Percentiles rank a stretch among this genome's conserved stretches.
Evolutionary conservation across 768 basidiomycete species (phyloP).

Genomic region (Amanita brunnescens): DNA sequence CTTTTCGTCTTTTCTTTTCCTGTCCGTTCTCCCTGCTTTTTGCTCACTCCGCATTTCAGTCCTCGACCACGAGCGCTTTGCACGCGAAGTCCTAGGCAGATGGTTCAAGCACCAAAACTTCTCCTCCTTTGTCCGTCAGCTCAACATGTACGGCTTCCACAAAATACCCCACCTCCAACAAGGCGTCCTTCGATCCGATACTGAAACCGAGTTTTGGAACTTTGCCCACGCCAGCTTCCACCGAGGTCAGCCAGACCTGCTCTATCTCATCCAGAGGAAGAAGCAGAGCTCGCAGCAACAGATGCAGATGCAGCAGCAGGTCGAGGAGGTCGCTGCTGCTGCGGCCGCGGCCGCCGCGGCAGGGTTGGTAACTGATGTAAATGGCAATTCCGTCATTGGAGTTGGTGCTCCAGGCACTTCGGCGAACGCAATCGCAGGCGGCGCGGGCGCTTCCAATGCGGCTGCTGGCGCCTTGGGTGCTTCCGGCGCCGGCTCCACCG

Average conservation of each 20-base stretch:
- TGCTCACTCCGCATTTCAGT: constrained; percentile 36
- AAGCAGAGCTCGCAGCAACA: constrained; percentile 42
- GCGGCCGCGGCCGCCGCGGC: constrained; percentile 3
- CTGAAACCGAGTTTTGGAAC: constrained; percentile 80
- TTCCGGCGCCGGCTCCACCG: background rate
- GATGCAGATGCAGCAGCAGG: constrained; percentile 1
- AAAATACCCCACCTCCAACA: constrained; percentile 95
- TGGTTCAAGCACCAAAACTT: constrained; percentile 99
- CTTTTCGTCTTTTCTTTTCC: background rate
- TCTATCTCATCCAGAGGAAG: constrained; percentile 85
- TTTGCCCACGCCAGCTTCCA: constrained; percentile 89
- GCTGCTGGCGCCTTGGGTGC: background rate
- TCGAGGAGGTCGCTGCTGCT: background rate
- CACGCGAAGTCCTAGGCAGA: constrained; percentile 78
- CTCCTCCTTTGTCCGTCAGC: constrained; percentile 82
- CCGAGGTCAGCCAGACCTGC: constrained; percentile 79
- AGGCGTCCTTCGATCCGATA: constrained; percentile 80
- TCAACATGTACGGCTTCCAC: constrained; percentile 96
- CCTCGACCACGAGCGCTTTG: constrained; percentile 85
- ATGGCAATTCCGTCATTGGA: background rate
- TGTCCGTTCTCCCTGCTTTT: background rate
- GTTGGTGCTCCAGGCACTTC: background rate
- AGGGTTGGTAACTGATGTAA: background rate
- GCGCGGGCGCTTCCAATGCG: background rate
- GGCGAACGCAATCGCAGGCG: background rate